A percentile compares a stretch with the other conserved stretches of the same genome.
Conservation (phyloP, 2,329 filamentous ascomycete genomes). For the Apiospora hydei region DNA sequence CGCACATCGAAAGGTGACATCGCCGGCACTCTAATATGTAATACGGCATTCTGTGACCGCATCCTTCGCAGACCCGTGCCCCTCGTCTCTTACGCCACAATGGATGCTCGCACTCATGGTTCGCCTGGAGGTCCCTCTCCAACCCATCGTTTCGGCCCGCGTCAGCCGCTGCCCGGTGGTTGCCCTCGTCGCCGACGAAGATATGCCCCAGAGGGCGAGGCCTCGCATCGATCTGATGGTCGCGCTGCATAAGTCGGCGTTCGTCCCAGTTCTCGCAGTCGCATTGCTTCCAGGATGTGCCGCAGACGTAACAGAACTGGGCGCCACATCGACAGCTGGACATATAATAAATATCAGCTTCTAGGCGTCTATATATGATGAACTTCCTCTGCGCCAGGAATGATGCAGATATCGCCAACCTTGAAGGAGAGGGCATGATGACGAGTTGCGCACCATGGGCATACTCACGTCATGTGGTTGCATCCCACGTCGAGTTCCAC, state of each 20-base stretch:
- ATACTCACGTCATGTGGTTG: constrained; percentile 62
- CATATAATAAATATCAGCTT: background rate
- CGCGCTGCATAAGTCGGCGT: constrained; percentile 41
- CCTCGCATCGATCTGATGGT: too few species aligned
- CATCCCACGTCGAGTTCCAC: constrained; percentile 61
- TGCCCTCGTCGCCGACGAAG: constrained; percentile 41
- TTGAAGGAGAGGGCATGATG: too few species aligned
- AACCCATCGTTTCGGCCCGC: constrained; percentile 33
- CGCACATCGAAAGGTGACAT: constrained; percentile 54
- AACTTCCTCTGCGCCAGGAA: too few species aligned
- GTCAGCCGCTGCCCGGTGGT: constrained; percentile 28
- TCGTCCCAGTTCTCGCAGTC: constrained; percentile 49
- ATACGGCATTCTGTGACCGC: constrained; percentile 37
- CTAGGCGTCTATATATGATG: too few species aligned
- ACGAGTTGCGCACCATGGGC: too few species aligned
- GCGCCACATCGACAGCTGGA: constrained; percentile 53
- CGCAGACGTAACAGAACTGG: constrained; percentile 60
- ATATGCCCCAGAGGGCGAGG: too few species aligned
- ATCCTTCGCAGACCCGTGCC: constrained; percentile 33
- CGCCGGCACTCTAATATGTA: constrained; percentile 57
- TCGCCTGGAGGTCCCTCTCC: constrained; percentile 38
- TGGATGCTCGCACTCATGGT: constrained; percentile 50
- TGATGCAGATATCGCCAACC: too few species aligned
- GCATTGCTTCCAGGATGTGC: constrained; percentile 50
- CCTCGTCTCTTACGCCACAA: constrained; percentile 44